Evolutionary conservation across 495 filamentous ascomycete genomes (phyloP).

Genomic region (Penicillium canescens): DNA sequence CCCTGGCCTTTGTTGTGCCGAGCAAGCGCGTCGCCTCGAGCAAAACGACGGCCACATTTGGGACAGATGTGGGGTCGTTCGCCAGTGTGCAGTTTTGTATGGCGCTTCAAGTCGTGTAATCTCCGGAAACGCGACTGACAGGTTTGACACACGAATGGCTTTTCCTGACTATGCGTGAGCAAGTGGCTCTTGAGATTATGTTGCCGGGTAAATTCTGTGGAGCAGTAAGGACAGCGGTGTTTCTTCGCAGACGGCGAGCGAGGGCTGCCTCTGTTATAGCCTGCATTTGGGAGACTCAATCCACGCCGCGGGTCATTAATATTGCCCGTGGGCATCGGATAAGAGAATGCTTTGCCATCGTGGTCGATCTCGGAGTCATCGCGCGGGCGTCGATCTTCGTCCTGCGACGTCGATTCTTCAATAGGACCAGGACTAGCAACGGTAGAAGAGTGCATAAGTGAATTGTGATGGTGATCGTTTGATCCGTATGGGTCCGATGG

Average conservation of each 20-base stretch:
- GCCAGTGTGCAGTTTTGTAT: constrained; percentile 94
- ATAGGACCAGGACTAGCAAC: constrained; percentile 50
- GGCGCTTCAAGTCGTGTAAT: constrained; percentile 92
- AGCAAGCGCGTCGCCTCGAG: constrained; percentile 90
- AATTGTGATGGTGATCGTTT: constrained; percentile 26
- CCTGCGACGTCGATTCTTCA: constrained; percentile 44
- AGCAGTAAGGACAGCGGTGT: constrained; percentile 94
- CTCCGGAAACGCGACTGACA: constrained; percentile 89
- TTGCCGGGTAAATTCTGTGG: constrained; percentile 94
- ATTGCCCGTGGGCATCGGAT: constrained; percentile 48
- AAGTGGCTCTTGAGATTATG: constrained; percentile 99
- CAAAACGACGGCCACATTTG: constrained; percentile 92
- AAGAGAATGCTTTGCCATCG: constrained; percentile 53
- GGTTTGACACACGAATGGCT: constrained; percentile 87
- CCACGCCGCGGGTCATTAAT: constrained; percentile 57
- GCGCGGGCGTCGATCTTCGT: constrained; percentile 41
- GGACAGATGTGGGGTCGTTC: constrained; percentile 93
- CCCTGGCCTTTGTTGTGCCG: constrained; percentile 95
- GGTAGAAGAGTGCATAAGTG: constrained; percentile 43
- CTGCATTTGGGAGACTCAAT: constrained; percentile 74
- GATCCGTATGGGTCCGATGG: constrained; percentile 35
- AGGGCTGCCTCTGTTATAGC: constrained; percentile 59
- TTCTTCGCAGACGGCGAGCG: constrained; percentile 81
- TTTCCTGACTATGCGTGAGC: constrained; percentile 97
- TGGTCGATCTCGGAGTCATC: constrained; percentile 42